Base-by-base conservation (phyloP, 1,284 basidiomycete genomes). In the Cutaneotrichosporon spelunceum region DNA sequence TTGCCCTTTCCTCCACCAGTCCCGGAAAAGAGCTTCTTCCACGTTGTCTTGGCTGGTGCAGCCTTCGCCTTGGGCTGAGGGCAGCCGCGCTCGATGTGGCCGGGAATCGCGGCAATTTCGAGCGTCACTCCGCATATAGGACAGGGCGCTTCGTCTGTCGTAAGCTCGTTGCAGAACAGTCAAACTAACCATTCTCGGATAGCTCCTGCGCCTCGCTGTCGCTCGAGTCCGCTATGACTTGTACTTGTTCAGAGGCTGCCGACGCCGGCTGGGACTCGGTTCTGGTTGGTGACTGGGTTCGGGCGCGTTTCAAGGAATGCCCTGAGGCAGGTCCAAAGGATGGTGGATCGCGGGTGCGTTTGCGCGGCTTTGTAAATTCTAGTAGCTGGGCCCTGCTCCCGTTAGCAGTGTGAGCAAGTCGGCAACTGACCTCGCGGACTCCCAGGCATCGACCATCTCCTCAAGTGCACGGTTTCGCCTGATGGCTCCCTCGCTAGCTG, bases 21-120 rank as follows among this genome's bases (percentile, higher is more conserved):
- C 0, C 75, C 75, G 1, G 73, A 68, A 53, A 79, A 78, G 7
- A 79, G 71, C 56, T 74, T 74, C 56, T 69, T 72, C 78, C 78
- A 79, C 59, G 74, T 72, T 8, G 75, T 68, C 62, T 77, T 73
- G 54, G 76, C 71, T 52, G 72, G 72, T 4, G 71, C 70, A 2
- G 57, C n/a, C 48, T 61, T 62, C 39, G 59, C 26, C 50, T 70
- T 71, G 34, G 70, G 70, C 14, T 71, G 71, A 14, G 74, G 76
- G 59, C 78, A 79, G 0, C 75, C 75, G 36, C 72, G 66, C 34
- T 79, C 76, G 50, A 79, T 72, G 55, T 79, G 78, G 3, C 65
- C 45, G 0, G 73, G 72, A 52, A 79, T 77, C 5, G 67, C 60
- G 7, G 71, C 64, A 13, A 77, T 74, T 5, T 73, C 64, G 59